phyloP scores from a whole-genome alignment of 305 asterid species.

The Fraxinus angustifolia region DNA sequence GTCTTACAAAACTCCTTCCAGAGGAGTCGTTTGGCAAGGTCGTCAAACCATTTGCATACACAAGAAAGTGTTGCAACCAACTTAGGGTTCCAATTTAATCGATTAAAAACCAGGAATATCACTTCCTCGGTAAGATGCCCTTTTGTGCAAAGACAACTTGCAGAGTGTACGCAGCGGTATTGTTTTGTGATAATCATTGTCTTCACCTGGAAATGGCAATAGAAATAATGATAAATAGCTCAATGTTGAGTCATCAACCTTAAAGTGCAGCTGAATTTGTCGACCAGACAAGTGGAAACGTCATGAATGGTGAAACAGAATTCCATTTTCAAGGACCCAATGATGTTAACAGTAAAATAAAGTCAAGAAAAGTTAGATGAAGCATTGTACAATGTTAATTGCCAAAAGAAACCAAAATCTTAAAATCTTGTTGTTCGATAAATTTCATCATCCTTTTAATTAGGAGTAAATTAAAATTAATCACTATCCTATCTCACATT shows the following conservation, averaged over 20 bases:
- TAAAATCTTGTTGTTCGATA: neutral
- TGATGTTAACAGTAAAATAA: neutral
- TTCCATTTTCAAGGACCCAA: neutral
- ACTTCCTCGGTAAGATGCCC: slow-evolving; percentile 83
- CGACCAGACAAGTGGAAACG: neutral
- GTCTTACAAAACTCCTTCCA: slow-evolving; percentile 97
- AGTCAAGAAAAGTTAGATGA: neutral
- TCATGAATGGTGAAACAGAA: neutral
- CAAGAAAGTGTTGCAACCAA: slow-evolving; percentile 72
- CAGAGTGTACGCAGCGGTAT: slow-evolving; percentile 86
- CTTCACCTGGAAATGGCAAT: slow-evolving; percentile 32
- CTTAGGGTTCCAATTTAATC: slow-evolving; percentile 85
- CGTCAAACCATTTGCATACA: slow-evolving; percentile 94
- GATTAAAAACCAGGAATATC: slow-evolving; percentile 73
- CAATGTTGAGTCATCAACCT: neutral
- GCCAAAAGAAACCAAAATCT: neutral
- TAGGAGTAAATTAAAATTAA: neutral
- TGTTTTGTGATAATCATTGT: slow-evolving; percentile 68
- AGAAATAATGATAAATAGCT: neutral
- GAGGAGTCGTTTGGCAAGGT: slow-evolving; percentile 81
- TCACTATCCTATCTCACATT: neutral
- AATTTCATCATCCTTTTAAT: neutral
- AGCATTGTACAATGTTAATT: neutral
- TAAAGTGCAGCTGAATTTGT: neutral
- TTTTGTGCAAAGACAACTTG: slow-evolving; percentile 78